Evolutionary conservation across 371 early-diverging fungal genomes (phyloP).

Genomic region (Massospora cicadina): DNA sequence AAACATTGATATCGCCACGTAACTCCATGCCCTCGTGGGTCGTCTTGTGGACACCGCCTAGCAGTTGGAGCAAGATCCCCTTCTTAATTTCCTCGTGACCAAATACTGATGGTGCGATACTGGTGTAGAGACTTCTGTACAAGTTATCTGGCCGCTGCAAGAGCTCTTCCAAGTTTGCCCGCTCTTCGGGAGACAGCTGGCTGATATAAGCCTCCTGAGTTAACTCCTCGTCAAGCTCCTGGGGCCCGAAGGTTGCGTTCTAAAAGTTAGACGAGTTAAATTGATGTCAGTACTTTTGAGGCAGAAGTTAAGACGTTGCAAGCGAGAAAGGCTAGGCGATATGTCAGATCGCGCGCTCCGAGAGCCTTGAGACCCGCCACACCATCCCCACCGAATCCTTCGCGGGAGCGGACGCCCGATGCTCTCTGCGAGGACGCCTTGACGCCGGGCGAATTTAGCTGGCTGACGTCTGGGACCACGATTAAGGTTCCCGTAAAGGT

Average conservation of each 20-base stretch:
- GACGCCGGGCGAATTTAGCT: conserved; percentile 49
- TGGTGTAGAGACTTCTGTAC: conserved; percentile 55
- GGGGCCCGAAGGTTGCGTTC: conserved; percentile 25
- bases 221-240: conserved; percentile 35
- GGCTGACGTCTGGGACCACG: conserved; percentile 87
- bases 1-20: conserved; percentile 98
- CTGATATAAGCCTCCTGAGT: conserved; percentile 34
- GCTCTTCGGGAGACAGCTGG: conserved; percentile 48
- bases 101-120: conserved; percentile 93
- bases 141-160: conserved; percentile 29
- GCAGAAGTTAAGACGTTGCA: conserved; percentile 52
- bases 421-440: conserved; percentile 44
- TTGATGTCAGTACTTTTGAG: conserved; percentile 18
- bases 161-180: conserved; percentile 60
- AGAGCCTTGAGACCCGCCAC: conserved; percentile 73
- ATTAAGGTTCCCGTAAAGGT: conserved; percentile 86
- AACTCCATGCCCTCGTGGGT: conserved; percentile 89
- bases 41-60: conserved; percentile 93
- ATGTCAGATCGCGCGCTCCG: conserved; percentile 83
- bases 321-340: conserved; percentile 81
- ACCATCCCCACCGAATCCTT: conserved; percentile 57
- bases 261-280: conserved; percentile 17
- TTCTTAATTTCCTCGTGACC: conserved; percentile 96
- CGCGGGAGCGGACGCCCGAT: conserved; percentile 27
- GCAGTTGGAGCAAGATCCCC: conserved; percentile 85